These are phyloP conservation scores for Alternaria dauci DNA, from an alignment of 2,329 filamentous ascomycete genomes.

Conservation along the genomic window DNA sequence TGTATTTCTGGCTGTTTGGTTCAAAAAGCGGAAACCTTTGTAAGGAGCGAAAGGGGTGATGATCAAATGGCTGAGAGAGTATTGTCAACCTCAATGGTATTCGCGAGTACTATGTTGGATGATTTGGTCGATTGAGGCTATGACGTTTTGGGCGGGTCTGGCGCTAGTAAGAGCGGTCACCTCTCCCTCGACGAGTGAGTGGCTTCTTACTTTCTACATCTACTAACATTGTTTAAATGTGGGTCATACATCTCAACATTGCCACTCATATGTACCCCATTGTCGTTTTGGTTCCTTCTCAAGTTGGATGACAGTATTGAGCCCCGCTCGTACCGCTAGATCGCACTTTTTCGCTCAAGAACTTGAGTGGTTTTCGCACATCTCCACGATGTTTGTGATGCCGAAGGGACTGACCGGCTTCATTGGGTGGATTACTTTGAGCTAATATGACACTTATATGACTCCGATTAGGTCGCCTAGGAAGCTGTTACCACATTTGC, in stretches of 20 bases:
- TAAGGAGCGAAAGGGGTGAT: not conserved
- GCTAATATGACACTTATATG: not conserved
- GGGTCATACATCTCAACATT: not conserved
- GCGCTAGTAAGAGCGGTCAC: not conserved
- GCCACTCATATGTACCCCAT: not conserved
- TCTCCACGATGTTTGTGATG: not conserved
- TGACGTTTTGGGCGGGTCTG: slow-evolving; percentile 12
- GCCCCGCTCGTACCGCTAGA: not conserved
- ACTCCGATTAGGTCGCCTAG: not conserved
- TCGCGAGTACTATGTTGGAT: slow-evolving; percentile 21
- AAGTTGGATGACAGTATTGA: not conserved
- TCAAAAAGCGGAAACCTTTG: not conserved
- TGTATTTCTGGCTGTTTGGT: not conserved
- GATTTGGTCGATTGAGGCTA: slow-evolving; percentile 10
- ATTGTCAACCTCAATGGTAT: not conserved
- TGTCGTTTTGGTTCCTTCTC: not conserved
- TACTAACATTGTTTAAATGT: not conserved
- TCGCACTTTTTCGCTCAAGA: not conserved
- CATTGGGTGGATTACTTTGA: not conserved
- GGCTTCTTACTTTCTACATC: not conserved
- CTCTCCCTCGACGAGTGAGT: not conserved
- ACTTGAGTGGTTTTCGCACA: not conserved
- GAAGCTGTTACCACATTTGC: not conserved
- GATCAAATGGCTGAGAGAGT: not conserved
- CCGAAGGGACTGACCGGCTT: not conserved